A percentile compares a stretch with the other conserved stretches of the same genome.
phyloP scores from a whole-genome alignment of 2,329 filamentous ascomycete genomes.

The Madurella mycetomatis region DNA sequence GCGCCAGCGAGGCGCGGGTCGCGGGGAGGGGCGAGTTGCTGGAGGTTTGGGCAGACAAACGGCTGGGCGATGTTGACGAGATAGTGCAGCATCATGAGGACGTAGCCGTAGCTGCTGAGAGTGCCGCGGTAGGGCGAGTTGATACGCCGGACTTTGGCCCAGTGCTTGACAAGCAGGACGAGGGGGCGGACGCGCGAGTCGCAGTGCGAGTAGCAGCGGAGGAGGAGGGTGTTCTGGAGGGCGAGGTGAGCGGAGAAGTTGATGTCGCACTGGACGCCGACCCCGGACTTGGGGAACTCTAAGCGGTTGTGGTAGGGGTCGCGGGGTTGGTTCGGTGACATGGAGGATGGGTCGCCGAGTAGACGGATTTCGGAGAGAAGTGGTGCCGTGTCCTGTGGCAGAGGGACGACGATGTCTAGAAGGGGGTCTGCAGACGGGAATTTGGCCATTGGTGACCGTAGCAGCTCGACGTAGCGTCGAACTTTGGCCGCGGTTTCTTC shows the following conservation, averaged over 20 bases:
- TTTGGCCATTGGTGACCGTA: slow-evolving; percentile 38
- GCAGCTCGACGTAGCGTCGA: slow-evolving; percentile 46
- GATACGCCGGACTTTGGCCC: slow-evolving; percentile 81
- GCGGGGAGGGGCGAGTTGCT: slow-evolving; percentile 49
- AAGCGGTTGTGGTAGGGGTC: slow-evolving; percentile 57
- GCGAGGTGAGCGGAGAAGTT: slow-evolving; percentile 84
- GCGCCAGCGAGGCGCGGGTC: slow-evolving; percentile 36
- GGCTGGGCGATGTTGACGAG: slow-evolving; percentile 77
- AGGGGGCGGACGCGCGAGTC: slow-evolving; percentile 73
- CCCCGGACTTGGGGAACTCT: slow-evolving; percentile 71
- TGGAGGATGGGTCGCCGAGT: slow-evolving; percentile 47
- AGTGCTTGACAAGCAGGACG: slow-evolving; percentile 83
- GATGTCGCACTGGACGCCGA: slow-evolving; percentile 87
- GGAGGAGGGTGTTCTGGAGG: slow-evolving; percentile 75
- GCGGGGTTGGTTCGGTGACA: slow-evolving; percentile 47
- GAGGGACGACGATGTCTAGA: slow-evolving; percentile 36
- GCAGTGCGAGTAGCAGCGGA: slow-evolving; percentile 77
- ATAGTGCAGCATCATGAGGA: slow-evolving; percentile 88
- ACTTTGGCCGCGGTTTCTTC: slow-evolving; percentile 35
- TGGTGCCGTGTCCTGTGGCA: slow-evolving; percentile 30
- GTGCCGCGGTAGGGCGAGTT: slow-evolving; percentile 85
- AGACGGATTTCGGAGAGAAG: slow-evolving; percentile 41
- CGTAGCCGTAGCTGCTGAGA: slow-evolving; percentile 84
- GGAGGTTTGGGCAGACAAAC: slow-evolving; percentile 80
- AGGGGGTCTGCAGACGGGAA: slow-evolving; percentile 19